phyloP scores from a whole-genome alignment of 257 asterid genomes.

The Solanum appendiculatum region DNA sequence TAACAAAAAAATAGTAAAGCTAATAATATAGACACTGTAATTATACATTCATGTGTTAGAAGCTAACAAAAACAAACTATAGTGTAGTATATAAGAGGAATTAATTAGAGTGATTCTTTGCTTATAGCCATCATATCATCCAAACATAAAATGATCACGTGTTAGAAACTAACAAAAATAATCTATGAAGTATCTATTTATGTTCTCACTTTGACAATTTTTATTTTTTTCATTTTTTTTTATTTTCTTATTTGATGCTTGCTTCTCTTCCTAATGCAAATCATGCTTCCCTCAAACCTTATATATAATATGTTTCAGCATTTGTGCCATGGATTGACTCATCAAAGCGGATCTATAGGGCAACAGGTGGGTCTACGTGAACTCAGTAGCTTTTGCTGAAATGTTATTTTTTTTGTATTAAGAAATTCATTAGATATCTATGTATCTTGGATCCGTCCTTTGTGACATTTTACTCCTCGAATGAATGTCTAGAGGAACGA shows the following conservation, averaged over 20 bases:
- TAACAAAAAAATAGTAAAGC: neutral
- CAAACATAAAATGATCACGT: neutral
- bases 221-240: neutral
- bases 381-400: neutral
- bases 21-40: neutral
- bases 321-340: neutral
- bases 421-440: neutral
- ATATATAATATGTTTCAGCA: neutral
- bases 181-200: neutral
- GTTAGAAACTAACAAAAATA: neutral
- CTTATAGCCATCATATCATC: neutral
- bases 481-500: conserved; percentile 26
- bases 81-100: neutral
- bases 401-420: neutral
- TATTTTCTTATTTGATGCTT: neutral
- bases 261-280: neutral
- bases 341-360: neutral
- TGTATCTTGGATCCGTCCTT: neutral
- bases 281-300: neutral
- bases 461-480: conserved; percentile 33
- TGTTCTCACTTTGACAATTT: neutral
- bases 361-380: neutral
- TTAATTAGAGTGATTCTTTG: neutral
- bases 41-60: neutral
- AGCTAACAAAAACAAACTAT: neutral